A percentile compares a stretch with the other conserved stretches of the same genome.
These are phyloP conservation scores for Hysterangium stoloniferum DNA, from an alignment of 768 basidiomycete genomes.

Conservation along the genomic window DNA sequence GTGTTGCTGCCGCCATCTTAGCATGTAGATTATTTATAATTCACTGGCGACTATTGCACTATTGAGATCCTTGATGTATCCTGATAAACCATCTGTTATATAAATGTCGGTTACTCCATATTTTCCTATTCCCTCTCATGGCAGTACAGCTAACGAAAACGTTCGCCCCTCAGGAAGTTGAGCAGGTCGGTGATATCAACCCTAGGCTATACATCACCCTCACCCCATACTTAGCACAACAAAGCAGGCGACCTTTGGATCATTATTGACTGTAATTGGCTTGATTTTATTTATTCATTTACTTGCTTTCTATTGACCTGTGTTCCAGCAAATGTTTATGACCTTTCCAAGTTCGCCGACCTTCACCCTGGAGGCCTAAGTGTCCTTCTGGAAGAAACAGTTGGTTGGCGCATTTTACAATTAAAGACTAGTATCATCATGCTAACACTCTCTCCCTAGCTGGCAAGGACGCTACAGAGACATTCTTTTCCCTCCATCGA, in stretches of 20 bases:
- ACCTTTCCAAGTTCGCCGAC: slow-evolving; percentile 68
- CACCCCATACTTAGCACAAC: slow-evolving; percentile 47
- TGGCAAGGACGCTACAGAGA: slow-evolving; percentile 80
- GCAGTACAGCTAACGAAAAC: slow-evolving; percentile 35
- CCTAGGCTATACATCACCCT: not conserved
- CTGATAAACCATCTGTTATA: no score
- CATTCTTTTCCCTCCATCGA: slow-evolving; percentile 84
- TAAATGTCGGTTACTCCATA: no score
- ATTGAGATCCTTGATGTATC: no score
- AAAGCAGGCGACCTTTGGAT: slow-evolving; percentile 57
- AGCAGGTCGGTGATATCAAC: slow-evolving; percentile 38
- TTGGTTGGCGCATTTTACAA: slow-evolving; percentile 41
- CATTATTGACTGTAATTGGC: slow-evolving; percentile 15
- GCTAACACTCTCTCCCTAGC: slow-evolving; percentile 34
- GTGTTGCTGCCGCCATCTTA: no score
- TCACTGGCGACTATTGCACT: no score
- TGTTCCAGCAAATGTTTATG: slow-evolving; percentile 80
- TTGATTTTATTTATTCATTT: slow-evolving; percentile 4
- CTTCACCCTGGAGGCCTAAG: slow-evolving; percentile 79
- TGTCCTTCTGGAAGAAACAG: slow-evolving; percentile 63
- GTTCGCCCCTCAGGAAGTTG: slow-evolving; percentile 60
- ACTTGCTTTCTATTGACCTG: slow-evolving; percentile 47
- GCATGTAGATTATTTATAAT: no score
- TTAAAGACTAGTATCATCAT: not conserved
- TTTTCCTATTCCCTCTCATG: no score